These are phyloP conservation scores for Lotus japonicus DNA, from an alignment of 306 rosid species.

Conservation along the genomic window DNA sequence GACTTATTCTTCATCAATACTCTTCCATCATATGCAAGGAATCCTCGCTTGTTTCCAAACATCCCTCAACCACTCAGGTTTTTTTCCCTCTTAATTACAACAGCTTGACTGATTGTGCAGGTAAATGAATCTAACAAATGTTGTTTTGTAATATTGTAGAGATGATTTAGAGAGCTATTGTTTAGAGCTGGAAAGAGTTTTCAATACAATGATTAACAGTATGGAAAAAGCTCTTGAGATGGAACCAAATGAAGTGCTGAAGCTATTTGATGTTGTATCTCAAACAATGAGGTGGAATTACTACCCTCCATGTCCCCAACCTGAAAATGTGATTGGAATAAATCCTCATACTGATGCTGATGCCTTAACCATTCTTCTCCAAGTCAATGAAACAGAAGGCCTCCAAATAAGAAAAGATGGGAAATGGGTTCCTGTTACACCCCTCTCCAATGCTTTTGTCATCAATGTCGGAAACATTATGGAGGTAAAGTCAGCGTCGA, in stretches of 20 bases:
- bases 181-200: neutral
- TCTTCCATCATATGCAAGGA: neutral
- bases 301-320: conserved; percentile 42
- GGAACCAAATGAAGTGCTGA: conserved; percentile 12
- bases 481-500: conserved; percentile 16
- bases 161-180: conserved; percentile 11
- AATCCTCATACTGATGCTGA: conserved; percentile 33
- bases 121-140: neutral
- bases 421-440: conserved; percentile 28
- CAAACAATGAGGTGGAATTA: conserved; percentile 27
- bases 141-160: conserved; percentile 2
- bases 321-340: conserved; percentile 32
- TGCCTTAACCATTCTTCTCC: conserved; percentile 32
- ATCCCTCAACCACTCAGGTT: conserved; percentile 22
- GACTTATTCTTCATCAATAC: neutral
- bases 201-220: neutral
- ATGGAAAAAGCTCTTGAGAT: conserved; percentile 20
- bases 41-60: conserved; percentile 9
- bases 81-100: neutral
- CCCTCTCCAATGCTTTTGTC: conserved; percentile 27
- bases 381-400: conserved; percentile 31
- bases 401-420: conserved; percentile 37
- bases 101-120: neutral
- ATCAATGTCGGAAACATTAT: conserved; percentile 28
- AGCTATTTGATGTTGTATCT: neutral